Base-by-base conservation (phyloP, 805 yeast genomes). In the Kuraishia capsulata region DNA sequence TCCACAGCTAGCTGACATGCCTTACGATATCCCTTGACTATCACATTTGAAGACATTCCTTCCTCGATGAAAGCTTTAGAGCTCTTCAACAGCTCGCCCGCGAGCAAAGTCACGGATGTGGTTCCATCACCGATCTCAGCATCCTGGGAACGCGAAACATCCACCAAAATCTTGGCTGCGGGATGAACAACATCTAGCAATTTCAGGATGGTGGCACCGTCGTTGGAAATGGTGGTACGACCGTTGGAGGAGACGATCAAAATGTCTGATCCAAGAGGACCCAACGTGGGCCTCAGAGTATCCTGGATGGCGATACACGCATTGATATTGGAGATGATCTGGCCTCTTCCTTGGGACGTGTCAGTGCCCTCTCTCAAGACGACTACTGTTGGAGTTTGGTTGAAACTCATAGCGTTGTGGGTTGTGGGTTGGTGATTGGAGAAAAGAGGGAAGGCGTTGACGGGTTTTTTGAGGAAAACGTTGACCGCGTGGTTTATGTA, bases 81-180 rank as follows among this genome's bases (percentile, higher is more conserved):
- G 61, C 92, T 97, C 56, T 87, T 87, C 61, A 92, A 73, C 43
- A 92, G 70, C 64, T 92, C 98, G 40, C 97, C 96, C 2, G 97
- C 96, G 41, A 92, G 61, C 24, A 90, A 81, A 0, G 97, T 85
- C 17, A 90, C 98, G 21, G 96, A 82, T 1, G 98, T 90, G 33
- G 98, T 90, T 48, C 98, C 98, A 63, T 90, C 98, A 43, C 98
- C 98, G 46, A 92, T 96, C 61, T 90, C 97, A 43, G 94, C 95
- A 58, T 90, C 98, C 65, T 90, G 98, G 3, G 95, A 88, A 57
- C 94, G 81, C 14, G 96, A 84, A 41, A 90, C 84, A 57, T 90
- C 95, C 39, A 90, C 98, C 48, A 90, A 67, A 43, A 90, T 89
- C 59, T 87, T 88, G 10, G 98, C 98, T 9, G 99, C 98, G 8